These are phyloP conservation scores for Diplosphaera chodatii DNA, from an alignment of 139 green algal genomes.

Conservation along the genomic window DNA sequence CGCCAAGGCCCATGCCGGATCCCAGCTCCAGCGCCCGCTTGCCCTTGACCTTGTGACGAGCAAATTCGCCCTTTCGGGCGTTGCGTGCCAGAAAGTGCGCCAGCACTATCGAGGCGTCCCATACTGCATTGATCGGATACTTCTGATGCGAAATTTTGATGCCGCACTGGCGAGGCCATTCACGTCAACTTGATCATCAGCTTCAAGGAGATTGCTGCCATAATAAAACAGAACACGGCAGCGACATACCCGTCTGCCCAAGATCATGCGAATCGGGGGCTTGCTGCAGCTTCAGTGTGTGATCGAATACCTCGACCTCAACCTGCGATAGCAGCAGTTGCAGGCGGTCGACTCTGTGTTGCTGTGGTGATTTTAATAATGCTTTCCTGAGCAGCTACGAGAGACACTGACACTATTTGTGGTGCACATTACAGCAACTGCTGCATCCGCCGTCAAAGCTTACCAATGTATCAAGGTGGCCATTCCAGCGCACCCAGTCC, in stretches of 20 bases:
- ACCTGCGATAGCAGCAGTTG: not conserved
- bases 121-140: too few relatives aligned
- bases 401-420: not conserved
- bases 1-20: constrained; percentile 74
- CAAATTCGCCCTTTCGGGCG: constrained; percentile 64
- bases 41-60: constrained; percentile 41
- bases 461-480: not conserved
- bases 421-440: not conserved
- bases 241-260: not conserved
- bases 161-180: not conserved
- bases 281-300: not conserved
- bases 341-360: too few relatives aligned
- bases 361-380: too few relatives aligned
- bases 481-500: not conserved
- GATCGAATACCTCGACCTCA: not conserved
- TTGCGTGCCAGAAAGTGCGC: constrained; percentile 42
- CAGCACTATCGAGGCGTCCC: not conserved
- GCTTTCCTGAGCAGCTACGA: not conserved
- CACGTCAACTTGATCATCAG: not conserved
- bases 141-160: too few relatives aligned
- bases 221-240: too few relatives aligned
- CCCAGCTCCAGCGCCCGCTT: constrained; percentile 81
- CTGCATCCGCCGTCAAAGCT: too few relatives aligned
- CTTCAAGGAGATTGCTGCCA: not conserved
- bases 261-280: not conserved